phyloP scores from a whole-genome alignment of 148 eudicot genomes.

The Rhododendron kiyosumense region DNA sequence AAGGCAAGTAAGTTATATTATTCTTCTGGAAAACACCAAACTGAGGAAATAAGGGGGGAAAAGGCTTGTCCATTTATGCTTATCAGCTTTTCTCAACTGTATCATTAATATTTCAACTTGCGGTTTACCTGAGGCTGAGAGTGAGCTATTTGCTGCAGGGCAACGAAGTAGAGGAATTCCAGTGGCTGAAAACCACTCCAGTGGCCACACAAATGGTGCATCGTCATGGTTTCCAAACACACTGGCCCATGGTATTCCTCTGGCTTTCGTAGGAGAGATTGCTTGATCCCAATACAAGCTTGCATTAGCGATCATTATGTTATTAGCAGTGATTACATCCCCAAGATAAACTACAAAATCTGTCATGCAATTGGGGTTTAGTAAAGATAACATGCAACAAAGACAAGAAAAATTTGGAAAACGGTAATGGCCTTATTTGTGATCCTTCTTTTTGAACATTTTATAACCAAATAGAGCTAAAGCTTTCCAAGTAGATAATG shows the following conservation, averaged over 20 bases:
- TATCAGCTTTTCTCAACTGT: neutral
- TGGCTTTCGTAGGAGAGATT: conserved; percentile 54
- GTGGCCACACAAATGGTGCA: conserved; percentile 84
- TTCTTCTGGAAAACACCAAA: neutral
- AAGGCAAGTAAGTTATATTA: neutral
- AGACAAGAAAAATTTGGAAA: neutral
- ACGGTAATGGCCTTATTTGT: neutral
- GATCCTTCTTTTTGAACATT: neutral
- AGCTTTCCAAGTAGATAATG: neutral
- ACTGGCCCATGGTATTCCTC: conserved; percentile 75
- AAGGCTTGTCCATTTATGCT: neutral
- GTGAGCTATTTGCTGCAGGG: conserved; percentile 28
- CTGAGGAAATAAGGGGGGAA: neutral
- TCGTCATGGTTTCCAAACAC: conserved; percentile 94
- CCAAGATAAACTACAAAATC: conserved; percentile 91
- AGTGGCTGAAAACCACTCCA: conserved; percentile 67
- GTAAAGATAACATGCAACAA: neutral
- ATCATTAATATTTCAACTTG: neutral
- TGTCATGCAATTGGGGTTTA: conserved; percentile 23
- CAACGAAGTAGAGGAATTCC: conserved; percentile 69
- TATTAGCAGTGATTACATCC: conserved; percentile 84
- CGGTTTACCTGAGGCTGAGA: conserved; percentile 36
- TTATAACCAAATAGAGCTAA: neutral
- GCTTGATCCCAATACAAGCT: conserved; percentile 87
- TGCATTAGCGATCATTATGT: conserved; percentile 61